phyloP scores from a whole-genome alignment of 306 rosid species.

The Vigna mungo region DNA sequence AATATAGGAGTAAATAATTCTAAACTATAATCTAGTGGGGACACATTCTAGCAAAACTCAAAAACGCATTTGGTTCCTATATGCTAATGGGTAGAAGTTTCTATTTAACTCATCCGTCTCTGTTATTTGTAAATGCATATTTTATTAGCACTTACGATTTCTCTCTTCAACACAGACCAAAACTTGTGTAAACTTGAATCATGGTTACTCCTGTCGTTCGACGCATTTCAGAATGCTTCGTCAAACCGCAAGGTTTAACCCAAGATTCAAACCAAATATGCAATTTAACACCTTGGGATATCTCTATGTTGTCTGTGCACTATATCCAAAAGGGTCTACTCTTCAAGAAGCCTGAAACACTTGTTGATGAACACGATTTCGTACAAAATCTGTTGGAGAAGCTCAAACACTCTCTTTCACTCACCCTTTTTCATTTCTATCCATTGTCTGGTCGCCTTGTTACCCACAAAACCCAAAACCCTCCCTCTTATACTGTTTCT shows the following conservation, averaged over 20 bases:
- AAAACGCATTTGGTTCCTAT: too few relatives aligned
- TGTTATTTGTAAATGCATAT: too few relatives aligned
- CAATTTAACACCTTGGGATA: slow-evolving; percentile 55
- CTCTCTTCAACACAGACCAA: not conserved
- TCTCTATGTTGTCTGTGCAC: slow-evolving; percentile 50
- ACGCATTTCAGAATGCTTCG: slow-evolving; percentile 44
- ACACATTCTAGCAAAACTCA: too few relatives aligned
- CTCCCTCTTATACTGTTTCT: slow-evolving; percentile 40
- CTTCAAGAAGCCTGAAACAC: slow-evolving; percentile 52
- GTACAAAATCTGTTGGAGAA: slow-evolving; percentile 36
- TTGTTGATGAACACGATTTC: not conserved
- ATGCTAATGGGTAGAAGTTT: not conserved
- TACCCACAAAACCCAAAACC: slow-evolving; percentile 41
- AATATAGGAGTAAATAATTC: too few relatives aligned
- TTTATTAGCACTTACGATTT: too few relatives aligned
- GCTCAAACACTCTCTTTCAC: slow-evolving; percentile 61
- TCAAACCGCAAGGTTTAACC: slow-evolving; percentile 21
- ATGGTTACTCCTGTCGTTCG: not conserved
- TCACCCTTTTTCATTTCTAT: slow-evolving; percentile 61
- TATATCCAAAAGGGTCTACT: slow-evolving; percentile 74
- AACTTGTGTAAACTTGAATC: not conserved
- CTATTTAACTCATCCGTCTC: not conserved
- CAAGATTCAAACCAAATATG: not conserved
- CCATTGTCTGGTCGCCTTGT: slow-evolving; percentile 63
- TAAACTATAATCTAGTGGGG: too few relatives aligned